Base-by-base conservation (phyloP, 306 rosid genomes). In the Medicago ruthenica region DNA sequence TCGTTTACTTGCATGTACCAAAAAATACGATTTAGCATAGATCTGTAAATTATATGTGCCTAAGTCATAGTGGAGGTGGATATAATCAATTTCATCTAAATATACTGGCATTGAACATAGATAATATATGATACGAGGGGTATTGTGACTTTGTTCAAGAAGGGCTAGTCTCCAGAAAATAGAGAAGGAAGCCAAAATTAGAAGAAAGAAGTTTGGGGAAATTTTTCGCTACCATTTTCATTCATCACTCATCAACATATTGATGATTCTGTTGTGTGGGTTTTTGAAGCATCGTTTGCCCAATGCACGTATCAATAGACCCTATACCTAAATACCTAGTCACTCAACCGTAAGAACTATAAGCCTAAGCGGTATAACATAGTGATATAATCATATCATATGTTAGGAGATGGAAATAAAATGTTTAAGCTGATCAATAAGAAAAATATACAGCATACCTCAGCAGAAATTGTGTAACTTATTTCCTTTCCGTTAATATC, bases 381-480 rank as follows among this genome's bases (percentile, higher is more conserved):
- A 60, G 67, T 27, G 42, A 60, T 14, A 3, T 31, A 60, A 13
- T 14, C 22, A 31, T 14, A 27, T 27, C 31, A 27, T 27, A 15
- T 50, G 10, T 57, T 62, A 60, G 55, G 36, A 54, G 27, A 76
- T n/a, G 60, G 47, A 42, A 63, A 20, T 70, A 53, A 36, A 24
- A 40, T 71, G 10, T 16, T 71, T 18, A 50, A 17, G 10, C 8
- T 16, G 9, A 55, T 71, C 53, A 39, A 12, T 39, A 31, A 20
- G 39, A 71, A 20, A 39, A 3, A 72, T 20, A 57, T 76, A n/a
- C n/a, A 57, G 22, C 82, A 77, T 77, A 66, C 79, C 82, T 77
- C 85, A 4, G 82, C 82, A 59, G 72, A 77, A 58, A 82, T 67
- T 7, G 58, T 72, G 53, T 72, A 72, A 67, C 76, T 71, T 72